Percentiles rank a stretch among this genome's conserved stretches.
Conservation (phyloP, 2,329 filamentous ascomycete species). For the Zasmidium angulare region DNA sequence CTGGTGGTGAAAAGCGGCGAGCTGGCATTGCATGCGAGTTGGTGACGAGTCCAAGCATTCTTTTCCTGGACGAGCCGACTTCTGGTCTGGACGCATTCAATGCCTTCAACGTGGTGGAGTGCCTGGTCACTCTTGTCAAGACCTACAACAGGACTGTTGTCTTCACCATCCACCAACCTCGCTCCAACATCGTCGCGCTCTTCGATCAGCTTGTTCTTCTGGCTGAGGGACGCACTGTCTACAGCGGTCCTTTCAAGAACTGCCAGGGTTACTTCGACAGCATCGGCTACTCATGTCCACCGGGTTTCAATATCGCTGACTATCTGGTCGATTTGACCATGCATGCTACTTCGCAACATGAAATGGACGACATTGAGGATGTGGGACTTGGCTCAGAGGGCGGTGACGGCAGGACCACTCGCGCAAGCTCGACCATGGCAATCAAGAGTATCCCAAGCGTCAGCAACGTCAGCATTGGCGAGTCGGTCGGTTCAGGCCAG, state of each 20-base stretch:
- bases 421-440: slow-evolving; percentile 81
- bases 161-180: slow-evolving; percentile 96
- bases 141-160: slow-evolving; percentile 96
- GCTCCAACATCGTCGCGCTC: slow-evolving; percentile 95
- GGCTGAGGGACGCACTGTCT: slow-evolving; percentile 85
- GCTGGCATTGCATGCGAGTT: slow-evolving; percentile 97
- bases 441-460: slow-evolving; percentile 89
- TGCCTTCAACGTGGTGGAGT: slow-evolving; percentile 97
- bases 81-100: slow-evolving; percentile 96
- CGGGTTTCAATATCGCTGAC: slow-evolving; percentile 98
- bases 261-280: slow-evolving; percentile 93
- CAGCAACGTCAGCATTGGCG: slow-evolving; percentile 66
- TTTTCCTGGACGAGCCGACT: slow-evolving; percentile 96
- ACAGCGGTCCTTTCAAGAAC: slow-evolving; percentile 83
- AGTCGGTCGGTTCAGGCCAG: slow-evolving; percentile 53
- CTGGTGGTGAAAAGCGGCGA: slow-evolving; percentile 91
- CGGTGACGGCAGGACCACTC: slow-evolving; percentile 64
- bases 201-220: slow-evolving; percentile 93
- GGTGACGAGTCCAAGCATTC: slow-evolving; percentile 93
- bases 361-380: slow-evolving; percentile 55
- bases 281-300: slow-evolving; percentile 88
- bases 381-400: slow-evolving; percentile 55
- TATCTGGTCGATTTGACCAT: slow-evolving; percentile 97
- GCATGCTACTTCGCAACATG: slow-evolving; percentile 71
- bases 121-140: slow-evolving; percentile 89